phyloP scores from a whole-genome alignment of 768 basidiomycete genomes.

The Lactifluus hygrophoroides region DNA sequence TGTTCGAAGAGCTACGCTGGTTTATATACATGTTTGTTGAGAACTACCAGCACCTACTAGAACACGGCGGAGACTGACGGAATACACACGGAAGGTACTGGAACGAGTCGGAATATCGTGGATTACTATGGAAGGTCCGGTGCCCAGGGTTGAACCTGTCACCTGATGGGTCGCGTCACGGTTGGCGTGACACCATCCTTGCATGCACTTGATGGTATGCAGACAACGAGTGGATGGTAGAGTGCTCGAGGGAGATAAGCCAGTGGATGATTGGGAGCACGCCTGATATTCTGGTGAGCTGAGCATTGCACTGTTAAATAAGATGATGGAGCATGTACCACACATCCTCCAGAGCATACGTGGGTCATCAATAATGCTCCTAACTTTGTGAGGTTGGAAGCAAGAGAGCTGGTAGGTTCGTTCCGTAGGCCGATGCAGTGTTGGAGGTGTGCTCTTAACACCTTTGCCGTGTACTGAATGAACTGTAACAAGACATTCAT shows the following conservation, averaged over 20 bases:
- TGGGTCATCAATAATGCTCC: conserved; percentile 52
- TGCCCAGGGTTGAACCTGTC: no score
- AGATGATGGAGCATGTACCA: conserved; percentile 41
- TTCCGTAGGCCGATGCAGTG: conserved; percentile 52
- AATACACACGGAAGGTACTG: no score
- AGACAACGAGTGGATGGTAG: conserved; percentile 63
- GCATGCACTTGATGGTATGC: conserved; percentile 69
- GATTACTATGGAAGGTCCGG: no score
- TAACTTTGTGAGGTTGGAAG: conserved; percentile 46
- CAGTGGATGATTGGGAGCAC: conserved; percentile 74
- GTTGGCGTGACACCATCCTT: no score
- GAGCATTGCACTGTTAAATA: neutral
- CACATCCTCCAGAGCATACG: conserved; percentile 71
- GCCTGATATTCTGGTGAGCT: conserved; percentile 35
- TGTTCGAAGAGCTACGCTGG: no score
- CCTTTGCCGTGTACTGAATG: conserved; percentile 64
- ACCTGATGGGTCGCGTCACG: no score
- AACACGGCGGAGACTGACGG: no score
- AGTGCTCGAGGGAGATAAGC: conserved; percentile 66
- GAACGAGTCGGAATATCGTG: no score
- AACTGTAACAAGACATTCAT: conserved; percentile 33
- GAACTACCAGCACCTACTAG: no score
- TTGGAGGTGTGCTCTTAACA: conserved; percentile 64
- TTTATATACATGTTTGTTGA: no score
- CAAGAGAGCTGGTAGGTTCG: conserved; percentile 44